Base-by-base conservation (phyloP, 495 filamentous ascomycete species). In the Penicillium samsonianum region DNA sequence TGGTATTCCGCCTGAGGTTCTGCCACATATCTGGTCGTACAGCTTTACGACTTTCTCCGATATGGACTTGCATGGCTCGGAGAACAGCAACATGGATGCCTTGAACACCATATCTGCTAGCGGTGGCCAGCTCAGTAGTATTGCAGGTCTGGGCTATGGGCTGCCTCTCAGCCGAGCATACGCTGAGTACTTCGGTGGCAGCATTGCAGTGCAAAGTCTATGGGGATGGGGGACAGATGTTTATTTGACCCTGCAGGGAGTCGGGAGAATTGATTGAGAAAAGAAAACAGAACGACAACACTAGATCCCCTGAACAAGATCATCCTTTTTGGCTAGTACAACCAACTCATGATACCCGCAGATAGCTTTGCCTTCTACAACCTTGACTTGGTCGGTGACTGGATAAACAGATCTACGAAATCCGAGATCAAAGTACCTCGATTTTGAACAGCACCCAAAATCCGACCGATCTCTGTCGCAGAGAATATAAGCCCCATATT, bases 101-200 rank as follows among this genome's bases (percentile, higher is more conserved):
- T 73, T 92, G 57, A 88, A 86, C 59, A 80, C 85, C 0, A 87
- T 95, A n/a, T 85, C 87, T 16, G 82, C 80, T 0, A 81, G 80
- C 17, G 84, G 87, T 43, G 84, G 82, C 3, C 85, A 86, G 35
- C 75, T 82, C 3, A 89, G 85, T 64, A 91, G 87, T 50, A 92
- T 98, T 57, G 94, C 94, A 0, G 92, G 94, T 1, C 75, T 98
- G 25, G 94, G 94, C 3, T 98, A 98, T 73, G 94, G 94, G 12
- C 64, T 98, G 57, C 94, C 94, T 38, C 73, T 98, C 37, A 91
- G 92, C 50, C 82, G 94, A 61, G 93, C 94, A 0, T 98, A 98
- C 74, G 94, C 94, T 1, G 92, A 98, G 75, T 97, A 98, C 67
- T 98, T 98, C 79, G 94, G 94, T 2, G 94, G 94, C 1, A 91